These are phyloP conservation scores for Alternaria arborescens DNA, from an alignment of 2,329 filamentous ascomycete genomes.

Conservation along the genomic window DNA sequence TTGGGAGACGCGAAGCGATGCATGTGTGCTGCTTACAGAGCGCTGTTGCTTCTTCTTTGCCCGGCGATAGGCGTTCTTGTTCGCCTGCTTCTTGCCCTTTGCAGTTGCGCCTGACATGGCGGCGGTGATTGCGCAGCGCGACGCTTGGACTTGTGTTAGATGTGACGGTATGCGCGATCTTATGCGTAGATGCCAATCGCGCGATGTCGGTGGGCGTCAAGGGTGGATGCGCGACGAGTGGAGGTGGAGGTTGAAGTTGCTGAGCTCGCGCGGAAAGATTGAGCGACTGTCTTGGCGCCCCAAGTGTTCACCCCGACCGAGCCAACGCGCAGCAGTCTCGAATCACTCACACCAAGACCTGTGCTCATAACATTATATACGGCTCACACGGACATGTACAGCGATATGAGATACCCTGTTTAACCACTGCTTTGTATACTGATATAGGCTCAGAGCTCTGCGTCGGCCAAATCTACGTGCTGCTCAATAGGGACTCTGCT, in stretches of 20 bases:
- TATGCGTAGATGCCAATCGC: neutral
- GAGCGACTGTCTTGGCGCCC: conserved; percentile 14
- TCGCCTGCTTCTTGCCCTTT: conserved; percentile 68
- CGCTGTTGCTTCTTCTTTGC: conserved; percentile 95
- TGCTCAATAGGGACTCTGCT: conserved; percentile 13
- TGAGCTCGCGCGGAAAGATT: conserved; percentile 20
- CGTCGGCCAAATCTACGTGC: neutral
- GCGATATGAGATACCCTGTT: neutral
- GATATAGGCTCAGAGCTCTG: neutral
- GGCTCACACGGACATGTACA: too few relatives aligned
- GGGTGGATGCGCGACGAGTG: conserved; percentile 6
- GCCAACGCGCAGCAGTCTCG: neutral
- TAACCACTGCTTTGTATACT: neutral
- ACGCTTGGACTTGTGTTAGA: neutral
- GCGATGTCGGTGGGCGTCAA: conserved; percentile 5
- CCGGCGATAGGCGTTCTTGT: conserved; percentile 92
- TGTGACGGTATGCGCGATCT: neutral
- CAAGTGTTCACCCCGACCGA: neutral
- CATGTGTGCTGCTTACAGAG: conserved; percentile 53
- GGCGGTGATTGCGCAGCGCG: conserved; percentile 21
- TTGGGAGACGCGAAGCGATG: neutral
- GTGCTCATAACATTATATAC: neutral
- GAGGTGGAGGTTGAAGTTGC: conserved; percentile 13
- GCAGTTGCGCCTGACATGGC: conserved; percentile 42
- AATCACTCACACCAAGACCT: neutral